Evolutionary conservation across 805 yeast species (phyloP).

Genomic region (Candida anglica): DNA sequence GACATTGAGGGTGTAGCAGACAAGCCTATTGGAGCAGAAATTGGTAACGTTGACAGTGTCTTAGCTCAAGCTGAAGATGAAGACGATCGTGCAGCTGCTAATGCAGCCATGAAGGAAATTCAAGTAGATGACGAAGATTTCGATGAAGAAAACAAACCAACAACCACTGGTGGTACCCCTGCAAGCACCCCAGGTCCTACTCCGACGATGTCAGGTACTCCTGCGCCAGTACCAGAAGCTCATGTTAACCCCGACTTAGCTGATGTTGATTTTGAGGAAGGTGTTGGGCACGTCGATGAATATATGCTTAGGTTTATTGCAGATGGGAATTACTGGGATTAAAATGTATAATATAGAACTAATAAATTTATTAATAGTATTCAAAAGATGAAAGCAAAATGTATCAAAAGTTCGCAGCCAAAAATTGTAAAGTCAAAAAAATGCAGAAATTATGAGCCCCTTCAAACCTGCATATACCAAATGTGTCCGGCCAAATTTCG

Average conservation of each 20-base stretch:
- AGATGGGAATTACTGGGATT: slow-evolving; percentile 58
- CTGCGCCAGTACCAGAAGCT: slow-evolving; percentile 20
- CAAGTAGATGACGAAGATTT: slow-evolving; percentile 86
- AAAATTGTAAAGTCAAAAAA: no score
- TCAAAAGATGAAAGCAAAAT: neutral
- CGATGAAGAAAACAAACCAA: slow-evolving; percentile 41
- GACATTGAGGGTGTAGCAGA: slow-evolving; percentile 37
- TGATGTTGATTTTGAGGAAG: slow-evolving; percentile 53
- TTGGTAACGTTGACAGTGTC: slow-evolving; percentile 48
- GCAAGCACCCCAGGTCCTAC: slow-evolving; percentile 9
- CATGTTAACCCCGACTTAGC: slow-evolving; percentile 17
- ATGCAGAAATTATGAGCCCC: neutral
- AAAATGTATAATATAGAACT: slow-evolving; percentile 1
- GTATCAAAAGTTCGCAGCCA: neutral
- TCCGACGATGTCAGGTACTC: slow-evolving; percentile 16
- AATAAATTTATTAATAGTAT: neutral
- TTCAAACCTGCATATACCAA: neutral
- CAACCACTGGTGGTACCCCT: slow-evolving; percentile 16
- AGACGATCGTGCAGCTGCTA: slow-evolving; percentile 86
- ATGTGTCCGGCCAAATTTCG: neutral
- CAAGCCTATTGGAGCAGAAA: slow-evolving; percentile 30
- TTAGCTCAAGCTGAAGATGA: slow-evolving; percentile 95
- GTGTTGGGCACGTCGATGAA: slow-evolving; percentile 85
- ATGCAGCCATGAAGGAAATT: slow-evolving; percentile 79
- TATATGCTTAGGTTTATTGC: slow-evolving; percentile 92